Evolutionary conservation across 306 rosid species (phyloP).

Genomic region (Cicer yamashitae): DNA sequence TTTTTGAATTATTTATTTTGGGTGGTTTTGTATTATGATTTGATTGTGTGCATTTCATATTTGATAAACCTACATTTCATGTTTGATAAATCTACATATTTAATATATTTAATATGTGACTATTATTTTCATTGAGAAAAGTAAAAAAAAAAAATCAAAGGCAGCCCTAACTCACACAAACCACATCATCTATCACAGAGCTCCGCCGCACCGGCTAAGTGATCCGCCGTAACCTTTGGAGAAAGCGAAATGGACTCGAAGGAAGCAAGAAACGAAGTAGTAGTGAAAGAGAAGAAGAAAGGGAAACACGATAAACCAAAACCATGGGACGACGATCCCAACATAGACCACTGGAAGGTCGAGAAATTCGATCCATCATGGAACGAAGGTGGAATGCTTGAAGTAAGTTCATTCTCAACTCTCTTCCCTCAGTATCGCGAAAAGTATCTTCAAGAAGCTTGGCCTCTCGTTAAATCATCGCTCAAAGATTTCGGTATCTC

Average conservation of each 20-base stretch:
- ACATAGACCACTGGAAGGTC: slow-evolving; percentile 79
- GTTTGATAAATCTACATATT: too few species aligned
- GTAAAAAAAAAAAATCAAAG: too few species aligned
- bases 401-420: slow-evolving; percentile 86
- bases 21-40: too few species aligned
- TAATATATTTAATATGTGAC: too few species aligned
- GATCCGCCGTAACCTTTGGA: too few species aligned
- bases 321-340: slow-evolving; percentile 98
- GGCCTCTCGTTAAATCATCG: slow-evolving; percentile 76
- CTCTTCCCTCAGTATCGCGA: slow-evolving; percentile 85
- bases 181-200: too few species aligned
- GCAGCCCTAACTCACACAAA: too few species aligned
- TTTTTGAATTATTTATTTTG: too few species aligned
- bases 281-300: slow-evolving; percentile 53
- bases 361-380: slow-evolving; percentile 87
- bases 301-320: slow-evolving; percentile 95
- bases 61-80: too few species aligned
- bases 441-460: slow-evolving; percentile 74
- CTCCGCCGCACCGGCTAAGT: too few species aligned
- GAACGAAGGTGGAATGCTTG: slow-evolving; percentile 91
- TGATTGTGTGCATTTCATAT: too few species aligned
- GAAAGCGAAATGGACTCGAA: background rate
- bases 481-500: slow-evolving; percentile 65
- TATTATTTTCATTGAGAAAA: too few species aligned
- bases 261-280: background rate